Evolutionary conservation across 169 alveolate genomes (phyloP), one percentile per base, ranked within the genome.

Genomic region (Plasmodium adleri): DNA sequence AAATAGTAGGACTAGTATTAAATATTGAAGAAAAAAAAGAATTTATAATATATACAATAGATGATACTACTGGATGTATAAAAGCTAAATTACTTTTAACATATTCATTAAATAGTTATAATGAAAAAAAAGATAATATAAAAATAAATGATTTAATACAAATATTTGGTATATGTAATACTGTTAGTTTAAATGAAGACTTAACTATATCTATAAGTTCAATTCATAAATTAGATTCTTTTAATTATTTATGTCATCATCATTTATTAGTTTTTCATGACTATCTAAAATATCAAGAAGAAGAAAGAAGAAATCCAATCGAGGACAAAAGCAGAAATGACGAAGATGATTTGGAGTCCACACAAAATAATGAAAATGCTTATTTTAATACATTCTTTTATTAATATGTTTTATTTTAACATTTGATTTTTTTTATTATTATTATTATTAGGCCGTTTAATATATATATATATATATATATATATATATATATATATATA

Each of bases 41-140:
- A 71, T 85, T 71, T 63, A 56, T 85, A 71, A 66, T 85, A 8
- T 85, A 85, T 26, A 85, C 91, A 58, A 71, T 85, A 64, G 91
- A 85, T 72, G 91, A 85, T 13, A 70, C 91, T n/a, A 85, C 91
- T 4, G 91, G 91, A n/a, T 85, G 62, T 62, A 60, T 85, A 22
- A 85, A 64, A 72, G 91, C 91, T 70, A 85, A 85, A 64, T 47
- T 70, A 8, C 86, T 85, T 45, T 71, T 85, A 85, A 85, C 86
- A 5, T 85, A 70, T 71, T 71, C 91, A 8, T 58, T 70, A 58
- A 70, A 43, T 70, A 22, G 72, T 17, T 17, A 49, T 20, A 56
- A 66, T 32, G 90, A 80, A 58, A 68, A 66, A 54, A 68, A 80
- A 17, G 62, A 80, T 6, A 80, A 80, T 7, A 85, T 85, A 45